Percentiles rank a stretch among this genome's conserved stretches.
Conservation (phyloP, 202 grass and related monocot species). For the Schoenoplectus tabernaemontani region DNA sequence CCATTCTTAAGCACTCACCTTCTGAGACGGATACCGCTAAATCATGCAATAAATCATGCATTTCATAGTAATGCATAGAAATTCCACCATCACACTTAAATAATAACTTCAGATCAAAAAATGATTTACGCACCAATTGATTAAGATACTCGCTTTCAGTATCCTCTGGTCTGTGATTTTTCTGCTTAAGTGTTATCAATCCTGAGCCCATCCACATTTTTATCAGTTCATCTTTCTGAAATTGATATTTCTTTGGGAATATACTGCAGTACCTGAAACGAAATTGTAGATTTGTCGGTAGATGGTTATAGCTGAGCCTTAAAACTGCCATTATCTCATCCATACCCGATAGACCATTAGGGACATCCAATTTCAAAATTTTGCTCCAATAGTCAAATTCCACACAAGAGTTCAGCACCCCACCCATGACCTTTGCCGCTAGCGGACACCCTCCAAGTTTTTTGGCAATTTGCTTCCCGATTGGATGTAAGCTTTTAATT, state of each 20-base stretch:
- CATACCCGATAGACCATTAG: background rate
- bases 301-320: constrained; percentile 25
- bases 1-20: constrained; percentile 29
- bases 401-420: background rate
- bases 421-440: constrained; percentile 21
- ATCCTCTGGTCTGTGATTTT: constrained; percentile 10
- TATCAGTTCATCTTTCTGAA: constrained; percentile 22
- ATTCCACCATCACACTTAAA: background rate
- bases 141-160: constrained; percentile 17
- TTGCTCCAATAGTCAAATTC: background rate
- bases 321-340: constrained; percentile 14
- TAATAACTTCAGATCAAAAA: constrained; percentile 19
- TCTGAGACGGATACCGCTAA: constrained; percentile 13
- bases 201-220: constrained; percentile 31
- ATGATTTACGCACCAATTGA: constrained; percentile 20
- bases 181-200: background rate
- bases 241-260: constrained; percentile 22
- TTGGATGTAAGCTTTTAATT: constrained; percentile 14
- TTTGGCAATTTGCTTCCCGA: constrained; percentile 22
- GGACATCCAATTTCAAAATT: constrained; percentile 16
- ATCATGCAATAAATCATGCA: constrained; percentile 35
- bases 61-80: constrained; percentile 11
- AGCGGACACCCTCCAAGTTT: constrained; percentile 33
- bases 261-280: constrained; percentile 33
- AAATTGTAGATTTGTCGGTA: constrained; percentile 7